Evolutionary conservation across 2,329 filamentous ascomycete genomes (phyloP).

Genomic region (Torrubiella hemipterigena): DNA sequence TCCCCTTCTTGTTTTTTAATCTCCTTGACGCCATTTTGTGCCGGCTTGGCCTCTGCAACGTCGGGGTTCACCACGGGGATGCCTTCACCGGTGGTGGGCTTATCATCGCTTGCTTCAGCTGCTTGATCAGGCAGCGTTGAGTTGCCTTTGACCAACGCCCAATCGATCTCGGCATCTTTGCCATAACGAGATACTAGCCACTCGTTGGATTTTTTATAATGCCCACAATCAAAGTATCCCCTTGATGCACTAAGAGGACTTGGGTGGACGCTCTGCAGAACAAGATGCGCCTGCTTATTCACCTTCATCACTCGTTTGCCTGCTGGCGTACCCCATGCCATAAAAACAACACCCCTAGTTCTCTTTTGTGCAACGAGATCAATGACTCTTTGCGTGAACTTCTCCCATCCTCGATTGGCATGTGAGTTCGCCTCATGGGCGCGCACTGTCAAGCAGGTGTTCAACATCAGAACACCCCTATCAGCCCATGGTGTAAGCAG

Average conservation of each 20-base stretch:
- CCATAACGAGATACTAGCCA: conserved; percentile 78
- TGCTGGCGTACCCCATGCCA: conserved; percentile 87
- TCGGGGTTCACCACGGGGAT: conserved; percentile 11
- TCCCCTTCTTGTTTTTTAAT: conserved; percentile 8
- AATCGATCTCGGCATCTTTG: conserved; percentile 69
- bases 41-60: conserved; percentile 16
- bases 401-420: conserved; percentile 80
- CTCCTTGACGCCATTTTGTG: conserved; percentile 11
- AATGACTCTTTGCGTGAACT: conserved; percentile 83
- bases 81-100: too few relatives aligned
- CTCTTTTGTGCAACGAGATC: conserved; percentile 72
- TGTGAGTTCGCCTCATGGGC: conserved; percentile 83
- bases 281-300: conserved; percentile 61
- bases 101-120: conserved; percentile 11
- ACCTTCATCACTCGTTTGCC: conserved; percentile 67
- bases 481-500: conserved; percentile 90
- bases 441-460: conserved; percentile 88
- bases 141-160: conserved; percentile 45
- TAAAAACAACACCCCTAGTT: conserved; percentile 74
- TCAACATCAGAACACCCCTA: conserved; percentile 82
- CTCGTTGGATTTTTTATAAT: conserved; percentile 72
- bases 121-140: conserved; percentile 18
- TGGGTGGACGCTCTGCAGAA: conserved; percentile 80
- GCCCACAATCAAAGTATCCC: conserved; percentile 74
- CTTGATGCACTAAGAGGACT: conserved; percentile 77